Base-by-base conservation (phyloP, 495 filamentous ascomycete species). In the Glarea lozoyensis region DNA sequence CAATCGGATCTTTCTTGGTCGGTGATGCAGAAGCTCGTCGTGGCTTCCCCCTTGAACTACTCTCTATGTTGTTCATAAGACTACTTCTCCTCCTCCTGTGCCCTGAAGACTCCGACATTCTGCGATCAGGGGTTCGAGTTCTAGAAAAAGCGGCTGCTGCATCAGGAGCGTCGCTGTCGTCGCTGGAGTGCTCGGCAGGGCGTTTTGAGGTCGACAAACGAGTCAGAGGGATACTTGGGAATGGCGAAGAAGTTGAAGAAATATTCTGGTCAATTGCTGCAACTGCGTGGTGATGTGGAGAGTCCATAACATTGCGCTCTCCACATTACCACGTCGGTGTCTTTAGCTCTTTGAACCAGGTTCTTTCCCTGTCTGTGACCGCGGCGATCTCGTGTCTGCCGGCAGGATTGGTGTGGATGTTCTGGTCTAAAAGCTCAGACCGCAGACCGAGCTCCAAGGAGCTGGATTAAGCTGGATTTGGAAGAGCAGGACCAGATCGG, bases 21-120 rank as follows among this genome's bases (percentile, higher is more conserved):
- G 42, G 32, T 19, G 29, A 48, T 31, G 19, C 39, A 5, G 37
- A 42, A 1, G 43, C 10, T 19, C 42, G 18, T 10, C 33, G 46
- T 27, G 41, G 33, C 25, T 45, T 54, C 29, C 37, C 36, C 27
- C 16, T 34, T 10, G 22, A 15, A 16, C 32, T 16, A 10, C 25
- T 3, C 33, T 55, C 46, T 4, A 48, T 12, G 3, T 17, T 27
- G 29, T 48, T 58, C 42, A 58, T 50, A 25, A 48, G 17, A 36
- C 51, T 53, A 40, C 49, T 56, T 19, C 50, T 35, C 43, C 54
- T 39, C 54, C 54, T 24, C 47, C 54, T 24, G 20, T 57, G 54
- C 6, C 50, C 50, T 10, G 53, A 50, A 10, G 32, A 18, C 17
- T 41, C 29, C 13, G 44, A 35, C 4, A 48, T 57, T 10, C 44